Evolutionary conservation across 176 grass and related monocot species (phyloP), one percentile per base, ranked within the genome.

Genomic region (Oryza australiensis): DNA sequence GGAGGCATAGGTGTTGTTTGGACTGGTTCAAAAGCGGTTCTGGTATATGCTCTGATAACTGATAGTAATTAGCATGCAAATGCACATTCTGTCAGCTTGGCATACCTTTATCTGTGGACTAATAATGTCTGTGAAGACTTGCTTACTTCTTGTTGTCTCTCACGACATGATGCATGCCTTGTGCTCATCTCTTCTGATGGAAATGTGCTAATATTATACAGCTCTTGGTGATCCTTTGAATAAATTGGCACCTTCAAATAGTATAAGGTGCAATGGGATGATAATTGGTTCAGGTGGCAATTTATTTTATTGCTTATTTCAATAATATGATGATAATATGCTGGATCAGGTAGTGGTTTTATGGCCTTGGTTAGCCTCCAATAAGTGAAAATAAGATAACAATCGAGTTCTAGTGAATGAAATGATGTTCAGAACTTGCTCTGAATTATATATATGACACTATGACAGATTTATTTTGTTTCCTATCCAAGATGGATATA

Each of bases 161-260:
- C 33, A 22, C 24, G 20, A n/a, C 14, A 15, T 60, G 12, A 34
- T 57, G 26, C 22, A 26, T 73, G 20, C 1, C 27, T 51, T 23
- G 12, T 43, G 16, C 29, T 80, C 4, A 12, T 59, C 74, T 88
- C 45, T 80, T 88, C 45, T 73, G 74, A 38, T 26, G 40, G 55
- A 74, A 79, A 16, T 55, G 0, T 38, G 23, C 29, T 34, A 62
- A 33, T 62, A 30, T 46, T 45, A 4, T 46, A 38, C 59, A 78
- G 26, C 20, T 15, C 66, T 62, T 60, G 63, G 20, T 72, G 3
- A 18, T 60, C 46, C 14, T 60, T 26, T 14, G 57, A 42, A 74
- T 66, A 45, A 26, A 14, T 9, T 62, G 12, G 42, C 46, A 59
- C 40, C 34, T 24, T 72, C 11, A 23, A 24, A 37, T 24, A 74